phyloP scores from a whole-genome alignment of 2,329 filamentous ascomycete species.

The Exophiala sp. region DNA sequence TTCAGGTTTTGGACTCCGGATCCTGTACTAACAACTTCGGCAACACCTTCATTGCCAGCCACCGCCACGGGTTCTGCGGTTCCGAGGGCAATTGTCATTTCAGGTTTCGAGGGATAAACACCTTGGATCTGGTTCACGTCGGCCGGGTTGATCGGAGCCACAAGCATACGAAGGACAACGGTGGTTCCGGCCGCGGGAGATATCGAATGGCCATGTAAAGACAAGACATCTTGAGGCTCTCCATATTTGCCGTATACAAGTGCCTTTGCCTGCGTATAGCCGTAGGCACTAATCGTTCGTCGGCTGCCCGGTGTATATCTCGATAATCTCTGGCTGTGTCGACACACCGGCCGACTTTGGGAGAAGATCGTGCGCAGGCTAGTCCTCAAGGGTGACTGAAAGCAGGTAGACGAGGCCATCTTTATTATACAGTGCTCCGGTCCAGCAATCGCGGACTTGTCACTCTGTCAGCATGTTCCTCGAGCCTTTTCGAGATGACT shows the following conservation, averaged over 20 bases:
- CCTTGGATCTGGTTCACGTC: slow-evolving; percentile 98
- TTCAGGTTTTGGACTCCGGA: slow-evolving; percentile 55
- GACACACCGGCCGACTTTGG: slow-evolving; percentile 6
- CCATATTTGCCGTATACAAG: slow-evolving; percentile 46
- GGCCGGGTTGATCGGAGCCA: slow-evolving; percentile 89
- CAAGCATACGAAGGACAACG: slow-evolving; percentile 79
- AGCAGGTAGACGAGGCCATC: slow-evolving; percentile 4
- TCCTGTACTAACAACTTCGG: slow-evolving; percentile 73
- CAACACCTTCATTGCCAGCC: slow-evolving; percentile 86
- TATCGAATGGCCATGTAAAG: slow-evolving; percentile 46
- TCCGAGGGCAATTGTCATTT: slow-evolving; percentile 68
- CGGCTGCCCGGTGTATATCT: slow-evolving; percentile 15
- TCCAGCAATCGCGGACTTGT: not conserved
- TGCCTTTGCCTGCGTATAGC: slow-evolving; percentile 47
- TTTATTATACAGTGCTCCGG: not conserved
- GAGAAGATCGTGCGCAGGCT: slow-evolving; percentile 4
- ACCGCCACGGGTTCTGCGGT: slow-evolving; percentile 70
- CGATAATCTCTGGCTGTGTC: not conserved
- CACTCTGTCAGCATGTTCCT: not conserved
- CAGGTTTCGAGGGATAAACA: slow-evolving; percentile 81
- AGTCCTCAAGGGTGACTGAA: slow-evolving; percentile 4
- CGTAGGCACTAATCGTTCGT: slow-evolving; percentile 43
- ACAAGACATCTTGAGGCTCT: slow-evolving; percentile 45
- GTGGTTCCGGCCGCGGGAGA: slow-evolving; percentile 51
- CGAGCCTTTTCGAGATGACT: not conserved